These are phyloP conservation scores for Macrocybe sp. DNA, from an alignment of 1,284 basidiomycete genomes.

Conservation along the genomic window DNA sequence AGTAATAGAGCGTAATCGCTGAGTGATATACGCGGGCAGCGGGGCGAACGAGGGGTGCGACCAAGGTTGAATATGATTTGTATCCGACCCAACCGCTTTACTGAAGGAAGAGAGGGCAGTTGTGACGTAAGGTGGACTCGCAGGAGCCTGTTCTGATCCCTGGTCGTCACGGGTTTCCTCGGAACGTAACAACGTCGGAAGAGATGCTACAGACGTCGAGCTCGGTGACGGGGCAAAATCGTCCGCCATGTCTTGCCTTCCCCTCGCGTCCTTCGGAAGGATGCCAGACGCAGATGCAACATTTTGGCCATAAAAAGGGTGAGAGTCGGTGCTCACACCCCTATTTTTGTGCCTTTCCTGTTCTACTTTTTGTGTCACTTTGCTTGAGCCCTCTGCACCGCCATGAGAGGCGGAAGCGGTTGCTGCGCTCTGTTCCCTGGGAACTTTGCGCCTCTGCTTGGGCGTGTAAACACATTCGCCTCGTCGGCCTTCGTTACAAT, in stretches of 20 bases:
- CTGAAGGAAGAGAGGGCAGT: conserved; percentile 10
- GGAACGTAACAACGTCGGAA: too few species aligned
- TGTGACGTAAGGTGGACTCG: background rate
- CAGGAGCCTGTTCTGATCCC: too few species aligned
- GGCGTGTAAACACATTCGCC: conserved; percentile 62
- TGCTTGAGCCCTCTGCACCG: too few species aligned
- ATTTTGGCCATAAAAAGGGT: conserved; percentile 23
- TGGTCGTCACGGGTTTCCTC: too few species aligned
- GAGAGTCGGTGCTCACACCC: background rate
- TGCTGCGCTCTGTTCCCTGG: conserved; percentile 27
- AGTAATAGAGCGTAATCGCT: conserved; percentile 42
- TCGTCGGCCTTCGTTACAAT: conserved; percentile 42
- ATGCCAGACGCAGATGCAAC: conserved; percentile 16
- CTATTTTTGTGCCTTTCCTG: conserved; percentile 29
- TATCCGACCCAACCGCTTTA: conserved; percentile 18
- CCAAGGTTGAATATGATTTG: conserved; percentile 46
- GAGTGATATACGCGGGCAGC: conserved; percentile 47
- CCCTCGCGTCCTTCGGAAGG: background rate
- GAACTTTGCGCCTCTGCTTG: conserved; percentile 57
- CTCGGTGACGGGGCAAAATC: too few species aligned
- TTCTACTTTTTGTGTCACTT: too few species aligned
- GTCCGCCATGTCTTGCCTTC: too few species aligned
- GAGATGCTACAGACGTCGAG: too few species aligned
- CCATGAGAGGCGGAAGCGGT: too few species aligned
- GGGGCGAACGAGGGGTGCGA: conserved; percentile 50